Base-by-base conservation (phyloP, 192 early-diverging fungal species). In the Gigaspora rosea region DNA sequence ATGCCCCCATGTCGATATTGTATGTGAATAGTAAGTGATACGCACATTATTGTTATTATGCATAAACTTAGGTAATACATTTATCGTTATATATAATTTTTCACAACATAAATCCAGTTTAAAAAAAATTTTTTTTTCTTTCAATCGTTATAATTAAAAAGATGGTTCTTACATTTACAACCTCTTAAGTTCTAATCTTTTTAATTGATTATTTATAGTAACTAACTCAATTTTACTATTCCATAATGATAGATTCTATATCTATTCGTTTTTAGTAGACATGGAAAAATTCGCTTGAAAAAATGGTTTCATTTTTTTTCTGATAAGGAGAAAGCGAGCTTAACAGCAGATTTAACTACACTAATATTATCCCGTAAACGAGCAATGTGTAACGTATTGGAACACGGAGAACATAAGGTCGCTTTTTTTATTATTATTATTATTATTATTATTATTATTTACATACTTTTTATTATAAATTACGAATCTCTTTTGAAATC, bases 211-310 rank as follows among this genome's bases (percentile, higher is more conserved):
- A 41, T 41, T 41, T 41, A 41, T 41, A 41, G 7, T 41, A 41
- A 41, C 41, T 41, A 41, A 41, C 7, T 41, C 41, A 41, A 27
- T 27, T 27, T 27, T 27, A 27, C 27, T 27, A 27, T 27, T 27
- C 27, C 61, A 33, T 3, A 63, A 33, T 22, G 33, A 8, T 76
- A 86, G 86, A 87, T 87, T 66, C 79, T 84, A 54, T 86, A 82
- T 73, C 76, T 87, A 46, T 50, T 87, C 59, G 75, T 85, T 59
- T 87, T 87, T 71, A 86, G 83, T 76, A 83, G 86, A 69, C 86
- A 87, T 75, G 86, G 86, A 73, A 87, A 87, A 78, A 84, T 87
- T 59, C 84, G 86, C 33, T 77, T 87, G 15, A 82, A 82, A 57
- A 73, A 82, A 72, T 87, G 83, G 82, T 87, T 82, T 56, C 80